Evolutionary conservation across 2,329 filamentous ascomycete species (phyloP).

Genomic region (Claviceps sp.): DNA sequence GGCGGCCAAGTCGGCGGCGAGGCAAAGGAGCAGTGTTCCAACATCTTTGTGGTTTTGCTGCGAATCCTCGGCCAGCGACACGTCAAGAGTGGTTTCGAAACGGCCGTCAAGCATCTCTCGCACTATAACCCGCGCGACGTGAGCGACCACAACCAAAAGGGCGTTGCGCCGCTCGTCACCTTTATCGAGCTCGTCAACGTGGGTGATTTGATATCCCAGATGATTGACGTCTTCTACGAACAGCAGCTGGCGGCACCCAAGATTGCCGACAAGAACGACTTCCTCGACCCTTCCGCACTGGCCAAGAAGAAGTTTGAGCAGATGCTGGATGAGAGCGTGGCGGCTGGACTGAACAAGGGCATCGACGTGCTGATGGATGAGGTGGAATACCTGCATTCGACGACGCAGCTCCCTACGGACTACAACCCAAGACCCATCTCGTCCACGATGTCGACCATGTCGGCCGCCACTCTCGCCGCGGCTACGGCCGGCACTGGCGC

Average conservation of each 20-base stretch:
- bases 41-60: constrained; percentile 75
- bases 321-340: constrained; percentile 94
- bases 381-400: constrained; percentile 88
- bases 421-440: constrained; percentile 57
- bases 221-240: constrained; percentile 97
- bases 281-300: constrained; percentile 78
- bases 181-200: constrained; percentile 98
- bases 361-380: constrained; percentile 98
- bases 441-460: constrained; percentile 11
- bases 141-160: constrained; percentile 53
- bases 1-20: constrained; percentile 71
- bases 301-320: constrained; percentile 99
- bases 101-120: constrained; percentile 80
- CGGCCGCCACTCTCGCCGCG: constrained; percentile 1
- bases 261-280: constrained; percentile 85
- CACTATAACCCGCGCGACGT: constrained; percentile 83
- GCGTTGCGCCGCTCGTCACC: constrained; percentile 82
- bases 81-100: constrained; percentile 86
- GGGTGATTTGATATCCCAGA: constrained; percentile 92
- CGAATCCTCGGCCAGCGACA: constrained; percentile 76
- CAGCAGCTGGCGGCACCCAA: constrained; percentile 77
- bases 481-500: constrained; percentile 11
- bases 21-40: constrained; percentile 75
- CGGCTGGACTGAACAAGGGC: constrained; percentile 89
- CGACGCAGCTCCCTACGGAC: constrained; percentile 72